Percentiles rank a stretch among this genome's conserved stretches.
These are phyloP conservation scores for Sambucus nigra DNA, from an alignment of 129 eudicot genomes.

Conservation along the genomic window DNA sequence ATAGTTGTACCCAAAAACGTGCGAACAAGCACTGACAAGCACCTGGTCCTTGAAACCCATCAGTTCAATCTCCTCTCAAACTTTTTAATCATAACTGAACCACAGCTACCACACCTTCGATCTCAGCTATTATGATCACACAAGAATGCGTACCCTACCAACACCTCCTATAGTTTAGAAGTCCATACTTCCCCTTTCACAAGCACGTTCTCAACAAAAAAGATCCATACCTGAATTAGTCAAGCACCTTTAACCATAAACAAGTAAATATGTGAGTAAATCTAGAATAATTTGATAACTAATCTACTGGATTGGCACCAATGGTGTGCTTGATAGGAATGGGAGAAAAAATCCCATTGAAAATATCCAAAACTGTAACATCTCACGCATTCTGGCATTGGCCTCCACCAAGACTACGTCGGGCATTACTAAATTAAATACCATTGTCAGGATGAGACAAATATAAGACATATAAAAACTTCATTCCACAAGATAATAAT, in stretches of 20 bases:
- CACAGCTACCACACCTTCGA: conserved; percentile 89
- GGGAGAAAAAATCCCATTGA: no score
- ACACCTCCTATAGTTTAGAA: conserved; percentile 50
- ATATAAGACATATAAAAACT: no score
- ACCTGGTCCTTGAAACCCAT: conserved; percentile 55
- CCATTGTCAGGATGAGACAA: no score
- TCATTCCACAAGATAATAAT: no score
- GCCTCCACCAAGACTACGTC: no score
- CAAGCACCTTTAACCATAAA: conserved; percentile 53
- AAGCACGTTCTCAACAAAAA: conserved; percentile 86
- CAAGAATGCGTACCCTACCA: conserved; percentile 66
- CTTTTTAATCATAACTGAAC: conserved; percentile 76
- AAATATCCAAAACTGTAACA: no score
- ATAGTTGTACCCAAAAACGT: conserved; percentile 92
- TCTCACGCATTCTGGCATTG: no score
- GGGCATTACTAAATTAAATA: no score
- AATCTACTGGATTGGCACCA: conserved; percentile 3
- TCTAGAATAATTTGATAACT: background rate
- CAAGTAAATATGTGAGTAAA: background rate
- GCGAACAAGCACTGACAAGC: conserved; percentile 82
- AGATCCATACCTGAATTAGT: conserved; percentile 57
- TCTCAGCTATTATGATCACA: conserved; percentile 87
- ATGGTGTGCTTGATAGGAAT: no score
- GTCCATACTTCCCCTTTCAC: conserved; percentile 78
- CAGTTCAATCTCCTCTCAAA: conserved; percentile 54